Percentiles rank a stretch among this genome's conserved stretches.
phyloP scores from a whole-genome alignment of 2,329 filamentous ascomycete genomes.

The Pseudomassariella vexata region DNA sequence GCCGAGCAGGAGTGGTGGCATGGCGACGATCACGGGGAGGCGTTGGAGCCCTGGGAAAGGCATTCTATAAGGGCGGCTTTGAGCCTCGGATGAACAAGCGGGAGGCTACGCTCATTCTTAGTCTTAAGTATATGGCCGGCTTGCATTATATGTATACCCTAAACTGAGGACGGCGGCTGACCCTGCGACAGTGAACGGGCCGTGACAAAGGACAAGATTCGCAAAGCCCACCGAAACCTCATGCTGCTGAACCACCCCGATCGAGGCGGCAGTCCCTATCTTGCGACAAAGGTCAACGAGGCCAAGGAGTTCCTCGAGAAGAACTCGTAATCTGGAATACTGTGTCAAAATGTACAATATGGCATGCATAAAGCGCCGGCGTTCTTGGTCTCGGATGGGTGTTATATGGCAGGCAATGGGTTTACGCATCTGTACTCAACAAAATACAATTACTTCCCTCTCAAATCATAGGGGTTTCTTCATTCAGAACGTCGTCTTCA shows the following conservation, averaged over 20 bases:
- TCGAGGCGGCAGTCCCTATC: slow-evolving; percentile 90
- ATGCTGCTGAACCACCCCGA: slow-evolving; percentile 99
- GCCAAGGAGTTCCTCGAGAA: slow-evolving; percentile 96
- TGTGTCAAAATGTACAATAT: neutral
- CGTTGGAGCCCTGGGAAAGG: slow-evolving; percentile 74
- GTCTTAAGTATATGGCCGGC: slow-evolving; percentile 63
- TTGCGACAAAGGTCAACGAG: slow-evolving; percentile 97
- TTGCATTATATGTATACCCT: neutral
- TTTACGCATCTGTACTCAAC: neutral
- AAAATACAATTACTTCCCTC: neutral
- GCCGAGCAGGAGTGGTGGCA: slow-evolving; percentile 86
- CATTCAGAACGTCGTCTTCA: too few relatives aligned
- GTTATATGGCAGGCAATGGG: neutral
- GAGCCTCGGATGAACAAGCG: slow-evolving; percentile 89
- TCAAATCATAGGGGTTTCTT: too few relatives aligned
- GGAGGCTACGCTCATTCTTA: slow-evolving; percentile 86
- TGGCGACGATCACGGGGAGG: slow-evolving; percentile 76
- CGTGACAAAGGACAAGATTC: slow-evolving; percentile 85
- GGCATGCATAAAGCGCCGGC: neutral
- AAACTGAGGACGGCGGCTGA: too few relatives aligned
- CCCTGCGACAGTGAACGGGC: slow-evolving; percentile 64
- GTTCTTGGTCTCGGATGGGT: neutral
- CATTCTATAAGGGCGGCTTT: slow-evolving; percentile 98
- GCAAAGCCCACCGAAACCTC: slow-evolving; percentile 89
- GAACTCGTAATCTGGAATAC: slow-evolving; percentile 24